Percentiles rank a stretch among this genome's conserved stretches.
Evolutionary conservation across 345 rosid genomes (phyloP).

Genomic region (Citrus sinensis): DVS_A1.0 CM039164.1:25613001-25613500

Average conservation of each 20-base stretch:
- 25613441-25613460: background rate
- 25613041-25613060: background rate
- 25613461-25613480: background rate
- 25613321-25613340: background rate
- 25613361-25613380: background rate
- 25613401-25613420: background rate
- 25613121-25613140: constrained; percentile 52
- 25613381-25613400: background rate
- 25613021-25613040: background rate
- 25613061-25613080: constrained; percentile 62
- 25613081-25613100: constrained; percentile 91
- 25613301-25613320: background rate
- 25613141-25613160: background rate
- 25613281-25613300: background rate
- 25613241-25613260: background rate
- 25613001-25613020: background rate
- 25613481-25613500: background rate
- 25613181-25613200: background rate
- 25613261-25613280: background rate
- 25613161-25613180: background rate
- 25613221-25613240: background rate
- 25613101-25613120: constrained; percentile 96
- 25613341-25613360: background rate
- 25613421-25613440: background rate
- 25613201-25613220: background rate